Percentiles rank a stretch among this genome's conserved stretches.
Evolutionary conservation across 148 eudicot species (phyloP).

Genomic region (Spergularia bocconei): DNA sequence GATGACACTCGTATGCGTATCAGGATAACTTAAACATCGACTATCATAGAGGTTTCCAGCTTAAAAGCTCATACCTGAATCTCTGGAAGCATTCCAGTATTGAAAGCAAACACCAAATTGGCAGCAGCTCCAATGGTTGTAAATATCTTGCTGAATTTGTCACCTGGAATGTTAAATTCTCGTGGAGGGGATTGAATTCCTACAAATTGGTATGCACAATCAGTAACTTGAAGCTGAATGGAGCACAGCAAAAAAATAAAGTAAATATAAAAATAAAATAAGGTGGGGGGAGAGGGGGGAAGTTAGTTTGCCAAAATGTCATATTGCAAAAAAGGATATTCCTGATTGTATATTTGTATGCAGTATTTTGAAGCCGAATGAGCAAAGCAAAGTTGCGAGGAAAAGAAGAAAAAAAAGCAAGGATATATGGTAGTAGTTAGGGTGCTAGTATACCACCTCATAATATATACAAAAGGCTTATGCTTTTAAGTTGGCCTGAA

Average conservation of each 20-base stretch:
- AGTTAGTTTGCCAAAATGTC: no score
- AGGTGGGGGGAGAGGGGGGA: no score
- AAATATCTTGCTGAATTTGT: slow-evolving; percentile 45
- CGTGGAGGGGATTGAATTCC: slow-evolving; percentile 63
- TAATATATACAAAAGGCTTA: no score
- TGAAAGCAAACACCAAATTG: slow-evolving; percentile 77
- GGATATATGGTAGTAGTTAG: no score
- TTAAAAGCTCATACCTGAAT: slow-evolving; percentile 57
- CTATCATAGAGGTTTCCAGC: neutral
- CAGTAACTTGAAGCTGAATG: neutral
- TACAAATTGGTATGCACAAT: slow-evolving; percentile 22
- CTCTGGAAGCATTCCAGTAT: slow-evolving; percentile 99
- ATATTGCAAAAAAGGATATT: no score
- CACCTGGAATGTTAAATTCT: slow-evolving; percentile 62
- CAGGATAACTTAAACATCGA: neutral
- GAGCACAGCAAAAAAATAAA: no score
- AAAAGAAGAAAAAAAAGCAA: no score
- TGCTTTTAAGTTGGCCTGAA: no score
- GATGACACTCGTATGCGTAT: no score
- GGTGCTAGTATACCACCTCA: no score
- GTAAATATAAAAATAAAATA: no score
- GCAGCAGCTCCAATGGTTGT: slow-evolving; percentile 85
- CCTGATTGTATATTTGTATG: no score
- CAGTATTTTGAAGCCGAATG: neutral
- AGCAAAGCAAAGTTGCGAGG: neutral